Evolutionary conservation across 2,329 filamentous ascomycete species (phyloP).

Genomic region (Ophiosphaerella narmari): DNA sequence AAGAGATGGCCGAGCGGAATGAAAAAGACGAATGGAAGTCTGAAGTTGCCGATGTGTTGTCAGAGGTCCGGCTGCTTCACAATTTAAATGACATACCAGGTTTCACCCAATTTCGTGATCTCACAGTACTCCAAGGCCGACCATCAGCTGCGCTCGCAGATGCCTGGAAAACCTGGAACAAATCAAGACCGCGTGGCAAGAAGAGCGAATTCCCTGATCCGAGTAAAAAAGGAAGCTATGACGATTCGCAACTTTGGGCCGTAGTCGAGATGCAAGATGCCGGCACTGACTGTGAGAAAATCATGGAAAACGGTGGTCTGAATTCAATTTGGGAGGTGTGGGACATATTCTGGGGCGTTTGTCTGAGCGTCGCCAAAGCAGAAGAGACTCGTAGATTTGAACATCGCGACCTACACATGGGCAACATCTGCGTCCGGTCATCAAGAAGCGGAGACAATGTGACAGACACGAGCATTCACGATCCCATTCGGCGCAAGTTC

Average conservation of each 20-base stretch:
- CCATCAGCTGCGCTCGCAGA: conserved; percentile 57
- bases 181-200: conserved; percentile 48
- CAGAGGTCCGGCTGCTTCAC: conserved; percentile 59
- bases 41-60: conserved; percentile 49
- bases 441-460: conserved; percentile 30
- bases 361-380: conserved; percentile 63
- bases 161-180: conserved; percentile 54
- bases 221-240: conserved; percentile 57
- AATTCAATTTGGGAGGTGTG: conserved; percentile 55
- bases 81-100: conserved; percentile 64
- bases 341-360: conserved; percentile 71
- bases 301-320: conserved; percentile 43
- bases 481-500: conserved; percentile 47
- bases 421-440: conserved; percentile 65
- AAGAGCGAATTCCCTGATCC: conserved; percentile 62
- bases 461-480: conserved; percentile 39
- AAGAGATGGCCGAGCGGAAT: conserved; percentile 38
- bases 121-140: conserved; percentile 62
- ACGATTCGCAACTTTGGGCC: conserved; percentile 63
- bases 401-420: conserved; percentile 68
- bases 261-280: conserved; percentile 70
- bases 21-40: conserved; percentile 50
- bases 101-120: conserved; percentile 65
- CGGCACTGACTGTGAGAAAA: conserved; percentile 58
- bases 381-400: conserved; percentile 66